Base-by-base conservation (phyloP, 805 yeast species). In the Nakazawaea ishiwadae region DNA sequence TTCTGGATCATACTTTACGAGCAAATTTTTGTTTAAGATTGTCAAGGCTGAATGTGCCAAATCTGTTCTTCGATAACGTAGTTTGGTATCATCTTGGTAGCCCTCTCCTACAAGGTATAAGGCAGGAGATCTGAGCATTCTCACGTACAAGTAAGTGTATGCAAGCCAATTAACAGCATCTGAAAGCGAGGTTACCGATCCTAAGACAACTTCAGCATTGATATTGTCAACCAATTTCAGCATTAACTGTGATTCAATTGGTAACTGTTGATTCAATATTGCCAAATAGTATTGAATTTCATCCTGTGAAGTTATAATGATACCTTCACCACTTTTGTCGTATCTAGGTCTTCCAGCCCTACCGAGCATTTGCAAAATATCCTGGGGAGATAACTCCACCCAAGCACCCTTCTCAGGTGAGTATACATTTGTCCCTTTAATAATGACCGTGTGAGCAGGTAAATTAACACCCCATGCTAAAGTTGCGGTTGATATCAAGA, bases 281-380 rank as follows among this genome's bases (percentile, higher is more conserved):
- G 96, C 95, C 52, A 93, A 69, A 54, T 89, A 91, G 56, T 88
- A 90, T 49, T 86, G 91, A 14, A 91, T 72, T 52, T 89, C 95
- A 16, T 81, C 79, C 44, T 86, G 93, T 0, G 90, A 73, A 0
- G 98, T 93, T 37, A 91, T 87, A 24, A 91, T 86, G 3, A 91
- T 79, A 65, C 98, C 99, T 51, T 87, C 96, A 53, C 99, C 99
- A 53, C 79, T 77, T 14, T 79, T 79, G 59, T 91, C 99, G 62
- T 84, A 93, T 40, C 96, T 71, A 0, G 99, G 99, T 61, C 99
- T 75, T 51, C 98, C 98, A 15, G 98, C 98, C 66, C 98, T 78
- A 28, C 98, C 98, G n/a, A 91, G 69, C 98, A 91, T 91, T 63
- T 91, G 99, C 8, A 91, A 60, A 29, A 91, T 83, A 62, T 93